Conservation (phyloP, 2,329 filamentous ascomycete genomes). For the Plectosphaerella plurivora region DNA sequence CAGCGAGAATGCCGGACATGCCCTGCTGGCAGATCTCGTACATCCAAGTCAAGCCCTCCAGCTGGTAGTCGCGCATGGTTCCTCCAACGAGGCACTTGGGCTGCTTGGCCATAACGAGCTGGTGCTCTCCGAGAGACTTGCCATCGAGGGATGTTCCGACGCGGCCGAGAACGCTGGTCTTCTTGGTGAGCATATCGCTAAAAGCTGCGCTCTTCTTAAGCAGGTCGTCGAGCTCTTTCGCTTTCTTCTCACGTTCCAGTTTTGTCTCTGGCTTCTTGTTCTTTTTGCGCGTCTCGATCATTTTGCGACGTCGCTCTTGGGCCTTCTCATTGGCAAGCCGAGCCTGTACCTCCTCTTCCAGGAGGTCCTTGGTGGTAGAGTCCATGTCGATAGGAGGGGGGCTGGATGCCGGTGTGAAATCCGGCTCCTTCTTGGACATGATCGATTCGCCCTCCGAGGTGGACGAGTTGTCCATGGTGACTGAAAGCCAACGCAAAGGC, state of each 20-base stretch:
- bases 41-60: slow-evolving; percentile 95
- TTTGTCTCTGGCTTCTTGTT: slow-evolving; percentile 45
- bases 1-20: slow-evolving; percentile 84
- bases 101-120: slow-evolving; percentile 77
- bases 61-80: slow-evolving; percentile 88
- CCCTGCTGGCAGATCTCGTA: slow-evolving; percentile 77
- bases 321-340: slow-evolving; percentile 35
- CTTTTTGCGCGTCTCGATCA: slow-evolving; percentile 40
- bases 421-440: slow-evolving; percentile 11
- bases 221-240: slow-evolving; percentile 54
- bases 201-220: slow-evolving; percentile 57
- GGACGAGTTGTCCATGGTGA: slow-evolving; percentile 22
- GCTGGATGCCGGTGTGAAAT: not conserved
- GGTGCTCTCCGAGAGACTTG: slow-evolving; percentile 55
- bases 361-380: slow-evolving; percentile 19
- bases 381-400: not conserved
- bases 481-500: not conserved
- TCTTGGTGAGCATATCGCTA: slow-evolving; percentile 58
- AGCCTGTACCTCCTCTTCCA: slow-evolving; percentile 31
- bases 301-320: slow-evolving; percentile 35
- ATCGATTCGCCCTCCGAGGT: slow-evolving; percentile 25
- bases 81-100: slow-evolving; percentile 82
- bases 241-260: slow-evolving; percentile 52
- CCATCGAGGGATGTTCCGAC: slow-evolving; percentile 58
- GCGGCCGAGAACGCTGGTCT: slow-evolving; percentile 57